Percentiles rank a stretch among this genome's conserved stretches.
Conservation (phyloP, 345 rosid species). For the Jatropha curcas region DNA sequence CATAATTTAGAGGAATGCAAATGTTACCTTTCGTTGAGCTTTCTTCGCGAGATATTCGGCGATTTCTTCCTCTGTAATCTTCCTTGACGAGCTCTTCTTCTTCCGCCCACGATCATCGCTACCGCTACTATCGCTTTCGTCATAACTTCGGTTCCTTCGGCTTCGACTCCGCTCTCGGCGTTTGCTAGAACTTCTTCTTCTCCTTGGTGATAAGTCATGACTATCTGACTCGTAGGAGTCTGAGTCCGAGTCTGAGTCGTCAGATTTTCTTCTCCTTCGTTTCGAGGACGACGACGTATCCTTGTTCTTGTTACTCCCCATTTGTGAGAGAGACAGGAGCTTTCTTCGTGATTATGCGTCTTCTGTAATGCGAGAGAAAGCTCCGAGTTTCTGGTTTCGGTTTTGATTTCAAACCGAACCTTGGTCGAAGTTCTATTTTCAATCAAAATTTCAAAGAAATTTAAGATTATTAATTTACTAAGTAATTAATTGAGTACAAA, state of each 20-base stretch:
- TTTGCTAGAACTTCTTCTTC: constrained; percentile 36
- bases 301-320: constrained; percentile 20
- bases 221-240: constrained; percentile 33
- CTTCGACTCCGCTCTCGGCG: constrained; percentile 20
- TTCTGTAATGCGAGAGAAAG: too few relatives aligned
- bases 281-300: constrained; percentile 18
- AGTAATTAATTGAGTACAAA: too few relatives aligned
- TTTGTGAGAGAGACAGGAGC: neutral
- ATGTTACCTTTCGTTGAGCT: constrained; percentile 77
- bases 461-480: too few relatives aligned
- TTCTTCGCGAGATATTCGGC: constrained; percentile 68
- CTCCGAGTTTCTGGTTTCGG: too few relatives aligned
- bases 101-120: constrained; percentile 39
- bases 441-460: too few relatives aligned
- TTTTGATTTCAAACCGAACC: too few relatives aligned
- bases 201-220: constrained; percentile 31
- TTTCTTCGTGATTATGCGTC: too few relatives aligned
- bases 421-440: too few relatives aligned
- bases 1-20: too few relatives aligned
- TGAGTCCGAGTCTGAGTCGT: constrained; percentile 28
- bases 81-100: constrained; percentile 49
- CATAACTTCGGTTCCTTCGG: constrained; percentile 23
- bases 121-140: constrained; percentile 35
- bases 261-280: constrained; percentile 32
- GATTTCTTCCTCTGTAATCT: constrained; percentile 60